Evolutionary conservation across 805 yeast species (phyloP).

Genomic region (Sugiyamaella chiloensis): DNA sequence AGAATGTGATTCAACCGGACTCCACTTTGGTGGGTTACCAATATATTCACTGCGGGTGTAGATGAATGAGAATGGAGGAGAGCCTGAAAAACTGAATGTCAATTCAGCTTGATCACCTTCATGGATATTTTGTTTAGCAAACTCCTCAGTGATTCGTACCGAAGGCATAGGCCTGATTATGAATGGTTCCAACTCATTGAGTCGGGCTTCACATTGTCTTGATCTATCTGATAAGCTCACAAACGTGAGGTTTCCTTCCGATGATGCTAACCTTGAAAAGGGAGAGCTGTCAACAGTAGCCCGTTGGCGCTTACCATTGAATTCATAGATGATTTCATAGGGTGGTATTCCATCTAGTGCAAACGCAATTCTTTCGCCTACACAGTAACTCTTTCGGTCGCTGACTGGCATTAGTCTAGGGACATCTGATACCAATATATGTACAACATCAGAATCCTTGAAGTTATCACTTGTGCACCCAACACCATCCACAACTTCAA

Average conservation of each 20-base stretch:
- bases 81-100: slow-evolving; percentile 75
- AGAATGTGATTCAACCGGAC: slow-evolving; percentile 54
- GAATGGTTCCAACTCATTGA: slow-evolving; percentile 32
- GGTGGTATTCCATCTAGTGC: slow-evolving; percentile 78
- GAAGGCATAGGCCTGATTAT: slow-evolving; percentile 64
- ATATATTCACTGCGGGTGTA: slow-evolving; percentile 69
- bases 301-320: slow-evolving; percentile 58
- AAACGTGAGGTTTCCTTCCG: slow-evolving; percentile 72
- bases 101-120: slow-evolving; percentile 94
- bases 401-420: slow-evolving; percentile 59
- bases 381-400: slow-evolving; percentile 62
- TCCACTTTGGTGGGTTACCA: slow-evolving; percentile 33
- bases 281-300: slow-evolving; percentile 49
- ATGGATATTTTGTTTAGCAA: slow-evolving; percentile 74
- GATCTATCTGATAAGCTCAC: slow-evolving; percentile 70
- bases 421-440: slow-evolving; percentile 67
- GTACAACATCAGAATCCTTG: slow-evolving; percentile 42
- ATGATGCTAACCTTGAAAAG: slow-evolving; percentile 70
- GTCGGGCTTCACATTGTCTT: slow-evolving; percentile 53
- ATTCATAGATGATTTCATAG: slow-evolving; percentile 68
- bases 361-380: slow-evolving; percentile 84
- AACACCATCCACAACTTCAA: slow-evolving; percentile 58
- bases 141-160: slow-evolving; percentile 77
- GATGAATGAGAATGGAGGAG: slow-evolving; percentile 85
- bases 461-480: slow-evolving; percentile 59